Evolutionary conservation across 2,329 filamentous ascomycete species (phyloP).

Genomic region (Cladophialophora psammophila): DNA sequence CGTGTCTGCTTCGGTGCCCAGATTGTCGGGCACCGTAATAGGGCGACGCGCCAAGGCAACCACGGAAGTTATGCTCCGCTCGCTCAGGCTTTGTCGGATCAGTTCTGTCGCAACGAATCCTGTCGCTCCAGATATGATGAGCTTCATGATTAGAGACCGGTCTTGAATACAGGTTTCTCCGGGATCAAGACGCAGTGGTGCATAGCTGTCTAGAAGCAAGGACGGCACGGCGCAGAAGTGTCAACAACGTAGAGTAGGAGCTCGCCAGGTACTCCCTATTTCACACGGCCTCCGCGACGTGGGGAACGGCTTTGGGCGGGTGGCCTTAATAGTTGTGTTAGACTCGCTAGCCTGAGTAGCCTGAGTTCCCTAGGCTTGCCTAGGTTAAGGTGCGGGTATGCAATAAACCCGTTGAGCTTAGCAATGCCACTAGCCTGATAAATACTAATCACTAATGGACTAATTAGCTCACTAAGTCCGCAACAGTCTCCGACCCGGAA

Average conservation of each 20-base stretch:
- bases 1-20: conserved; percentile 26
- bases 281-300: too few relatives aligned
- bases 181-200: neutral
- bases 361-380: too few relatives aligned
- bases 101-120: conserved; percentile 48
- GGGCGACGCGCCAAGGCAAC: conserved; percentile 43
- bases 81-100: conserved; percentile 46
- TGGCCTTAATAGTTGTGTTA: too few relatives aligned
- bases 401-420: too few relatives aligned
- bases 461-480: too few relatives aligned
- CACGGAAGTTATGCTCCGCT: conserved; percentile 44
- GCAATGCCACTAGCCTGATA: too few relatives aligned
- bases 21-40: conserved; percentile 19
- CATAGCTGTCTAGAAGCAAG: neutral
- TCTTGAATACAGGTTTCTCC: neutral
- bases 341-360: too few relatives aligned
- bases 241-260: neutral
- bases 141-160: conserved; percentile 43
- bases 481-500: too few relatives aligned
- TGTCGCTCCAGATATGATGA: conserved; percentile 47
- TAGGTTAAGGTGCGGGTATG: too few relatives aligned
- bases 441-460: too few relatives aligned
- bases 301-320: too few relatives aligned
- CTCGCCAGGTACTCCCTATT: too few relatives aligned
- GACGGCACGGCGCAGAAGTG: neutral